These are phyloP conservation scores for Sclerotinia spermophila DNA, from an alignment of 2,329 filamentous ascomycete genomes.

Conservation along the genomic window DNA sequence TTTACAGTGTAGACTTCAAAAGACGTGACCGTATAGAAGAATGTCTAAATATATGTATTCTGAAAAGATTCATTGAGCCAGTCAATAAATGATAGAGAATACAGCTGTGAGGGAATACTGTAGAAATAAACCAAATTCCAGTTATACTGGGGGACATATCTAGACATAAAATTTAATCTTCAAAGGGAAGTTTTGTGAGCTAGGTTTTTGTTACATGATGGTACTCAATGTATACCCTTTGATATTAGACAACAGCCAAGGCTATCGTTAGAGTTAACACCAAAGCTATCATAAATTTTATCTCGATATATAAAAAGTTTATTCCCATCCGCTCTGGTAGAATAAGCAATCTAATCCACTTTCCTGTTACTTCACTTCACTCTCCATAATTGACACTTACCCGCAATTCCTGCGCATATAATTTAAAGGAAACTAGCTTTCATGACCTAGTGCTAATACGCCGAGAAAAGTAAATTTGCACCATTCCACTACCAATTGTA, in stretches of 20 bases:
- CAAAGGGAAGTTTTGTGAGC: not conserved
- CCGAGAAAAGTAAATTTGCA: not conserved
- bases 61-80: not conserved
- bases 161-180: not conserved
- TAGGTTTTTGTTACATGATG: not conserved
- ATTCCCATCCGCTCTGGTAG: rapidly evolving
- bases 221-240: not conserved
- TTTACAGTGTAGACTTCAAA: not conserved
- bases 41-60: rapidly evolving
- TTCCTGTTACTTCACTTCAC: not conserved
- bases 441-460: no score
- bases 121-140: not conserved
- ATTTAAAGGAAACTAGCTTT: no score
- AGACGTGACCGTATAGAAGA: not conserved
- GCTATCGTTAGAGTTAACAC: rapidly evolving
- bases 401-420: no score
- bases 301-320: not conserved
- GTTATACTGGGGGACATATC: not conserved
- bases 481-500: not conserved
- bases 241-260: not conserved
- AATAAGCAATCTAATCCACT: not conserved
- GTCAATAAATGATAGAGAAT: not conserved
- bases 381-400: not conserved
- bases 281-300: not conserved
- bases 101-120: rapidly evolving